phyloP scores from a whole-genome alignment of 2,329 filamentous ascomycete genomes.

The Aurifilum marmelostoma region DNA sequence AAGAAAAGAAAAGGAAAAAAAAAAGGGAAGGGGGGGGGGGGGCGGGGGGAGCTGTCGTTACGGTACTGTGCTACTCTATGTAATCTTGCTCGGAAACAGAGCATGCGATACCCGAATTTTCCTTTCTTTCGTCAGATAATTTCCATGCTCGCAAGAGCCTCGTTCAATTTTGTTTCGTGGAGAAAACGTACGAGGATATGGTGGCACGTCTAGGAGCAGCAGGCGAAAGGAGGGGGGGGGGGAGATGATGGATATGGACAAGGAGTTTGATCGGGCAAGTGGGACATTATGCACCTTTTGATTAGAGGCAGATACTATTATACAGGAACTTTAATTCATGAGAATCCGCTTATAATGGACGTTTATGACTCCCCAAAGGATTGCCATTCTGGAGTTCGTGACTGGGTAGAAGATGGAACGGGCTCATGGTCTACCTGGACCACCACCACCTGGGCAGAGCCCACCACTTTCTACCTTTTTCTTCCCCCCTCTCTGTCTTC shows the following conservation, averaged over 20 bases:
- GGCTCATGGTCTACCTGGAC: too few relatives aligned
- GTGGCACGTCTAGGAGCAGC: too few relatives aligned
- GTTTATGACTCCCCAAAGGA: too few relatives aligned
- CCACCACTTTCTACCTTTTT: too few relatives aligned
- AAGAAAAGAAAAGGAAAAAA: neutral
- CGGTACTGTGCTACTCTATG: constrained; percentile 1
- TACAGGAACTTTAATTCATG: neutral
- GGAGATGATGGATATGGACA: neutral
- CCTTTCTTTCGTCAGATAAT: neutral
- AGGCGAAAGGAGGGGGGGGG: too few relatives aligned
- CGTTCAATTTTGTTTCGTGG: neutral
- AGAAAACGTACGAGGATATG: neutral
- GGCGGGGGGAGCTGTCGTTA: too few relatives aligned
- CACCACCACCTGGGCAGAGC: too few relatives aligned
- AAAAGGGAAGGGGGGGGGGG: too few relatives aligned
- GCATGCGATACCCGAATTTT: neutral
- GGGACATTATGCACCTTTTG: neutral
- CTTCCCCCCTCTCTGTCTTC: too few relatives aligned
- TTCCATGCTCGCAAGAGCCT: neutral
- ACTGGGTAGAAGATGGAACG: too few relatives aligned
- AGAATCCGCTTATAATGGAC: too few relatives aligned
- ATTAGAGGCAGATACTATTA: neutral
- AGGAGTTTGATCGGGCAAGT: neutral
- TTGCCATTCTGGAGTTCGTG: too few relatives aligned
- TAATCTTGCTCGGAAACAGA: neutral